These are phyloP conservation scores for Pythium sp. DNA, from an alignment of 352 stramenopile genomes.

Conservation along the genomic window DNA sequence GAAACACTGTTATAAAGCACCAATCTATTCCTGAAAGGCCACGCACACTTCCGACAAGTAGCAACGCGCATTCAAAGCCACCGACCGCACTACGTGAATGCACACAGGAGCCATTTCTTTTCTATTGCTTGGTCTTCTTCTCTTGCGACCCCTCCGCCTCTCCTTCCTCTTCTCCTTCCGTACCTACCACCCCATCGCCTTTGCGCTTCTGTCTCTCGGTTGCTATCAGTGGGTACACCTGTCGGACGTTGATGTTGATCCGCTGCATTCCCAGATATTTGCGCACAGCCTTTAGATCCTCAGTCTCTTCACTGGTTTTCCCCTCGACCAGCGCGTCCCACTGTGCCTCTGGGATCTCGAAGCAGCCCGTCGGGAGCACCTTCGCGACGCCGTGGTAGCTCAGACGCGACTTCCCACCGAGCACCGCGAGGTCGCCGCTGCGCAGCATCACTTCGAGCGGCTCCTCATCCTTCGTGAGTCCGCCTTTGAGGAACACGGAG, in stretches of 20 bases:
- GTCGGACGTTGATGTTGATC: slow-evolving; percentile 83
- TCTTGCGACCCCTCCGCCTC: background rate
- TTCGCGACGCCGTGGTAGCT: slow-evolving; percentile 74
- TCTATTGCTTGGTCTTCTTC: slow-evolving; percentile 9
- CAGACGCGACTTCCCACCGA: slow-evolving; percentile 55
- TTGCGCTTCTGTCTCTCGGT: background rate
- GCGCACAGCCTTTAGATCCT: slow-evolving; percentile 42
- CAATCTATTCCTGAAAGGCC: background rate
- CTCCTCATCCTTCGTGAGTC: slow-evolving; percentile 51
- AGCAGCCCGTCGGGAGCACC: slow-evolving; percentile 41
- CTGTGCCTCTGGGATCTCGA: slow-evolving; percentile 27
- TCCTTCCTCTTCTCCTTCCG: background rate
- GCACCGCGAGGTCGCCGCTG: slow-evolving; percentile 68
- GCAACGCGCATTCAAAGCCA: background rate
- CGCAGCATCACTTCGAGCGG: slow-evolving; percentile 63
- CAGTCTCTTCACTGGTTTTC: slow-evolving; percentile 12
- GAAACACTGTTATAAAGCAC: background rate
- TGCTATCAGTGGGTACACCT: slow-evolving; percentile 52
- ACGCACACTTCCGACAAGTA: too few species aligned
- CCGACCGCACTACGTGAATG: background rate
- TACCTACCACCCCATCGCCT: background rate
- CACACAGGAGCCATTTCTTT: background rate
- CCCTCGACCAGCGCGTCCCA: slow-evolving; percentile 21
- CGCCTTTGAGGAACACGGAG: slow-evolving; percentile 78
- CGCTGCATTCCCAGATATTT: slow-evolving; percentile 54